phyloP scores from a whole-genome alignment of 78 protist species.

The Anaeramoeba ignava region DNA sequence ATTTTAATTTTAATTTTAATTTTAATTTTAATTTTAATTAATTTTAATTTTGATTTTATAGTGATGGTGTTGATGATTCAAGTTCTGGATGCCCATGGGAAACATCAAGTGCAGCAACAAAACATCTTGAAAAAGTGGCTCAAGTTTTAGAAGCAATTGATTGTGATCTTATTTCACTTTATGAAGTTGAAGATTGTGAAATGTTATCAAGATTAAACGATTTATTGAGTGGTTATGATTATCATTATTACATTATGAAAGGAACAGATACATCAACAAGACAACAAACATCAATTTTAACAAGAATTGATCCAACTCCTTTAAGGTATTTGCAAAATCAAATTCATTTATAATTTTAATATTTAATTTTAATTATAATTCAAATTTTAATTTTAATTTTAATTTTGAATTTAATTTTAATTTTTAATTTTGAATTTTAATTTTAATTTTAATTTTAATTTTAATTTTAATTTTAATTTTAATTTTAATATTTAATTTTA shows the following conservation, averaged over 20 bases:
- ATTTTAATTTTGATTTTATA: no score
- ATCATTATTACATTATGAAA: not conserved
- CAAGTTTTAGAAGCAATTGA: not conserved
- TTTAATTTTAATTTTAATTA: no score
- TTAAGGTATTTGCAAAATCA: no score
- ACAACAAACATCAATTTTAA: not conserved
- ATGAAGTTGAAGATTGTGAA: not conserved
- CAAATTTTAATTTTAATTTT: no score
- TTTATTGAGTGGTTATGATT: not conserved
- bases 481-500: no score
- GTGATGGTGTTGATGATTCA: not conserved
- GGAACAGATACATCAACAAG: not conserved
- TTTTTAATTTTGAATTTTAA: no score
- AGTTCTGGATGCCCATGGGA: not conserved
- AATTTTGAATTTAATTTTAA: no score
- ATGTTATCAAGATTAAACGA: not conserved
- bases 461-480: no score
- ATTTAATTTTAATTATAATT: no score
- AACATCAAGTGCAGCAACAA: not conserved
- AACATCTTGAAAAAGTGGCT: not conserved
- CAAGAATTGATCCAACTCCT: not conserved
- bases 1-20: no score
- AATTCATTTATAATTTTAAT: no score
- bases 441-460: no score
- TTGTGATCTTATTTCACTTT: not conserved